Evolutionary conservation across 495 filamentous ascomycete species (phyloP), one percentile per base, ranked within the genome.

Genomic region (Thermothielavioides terrestris): DNA sequence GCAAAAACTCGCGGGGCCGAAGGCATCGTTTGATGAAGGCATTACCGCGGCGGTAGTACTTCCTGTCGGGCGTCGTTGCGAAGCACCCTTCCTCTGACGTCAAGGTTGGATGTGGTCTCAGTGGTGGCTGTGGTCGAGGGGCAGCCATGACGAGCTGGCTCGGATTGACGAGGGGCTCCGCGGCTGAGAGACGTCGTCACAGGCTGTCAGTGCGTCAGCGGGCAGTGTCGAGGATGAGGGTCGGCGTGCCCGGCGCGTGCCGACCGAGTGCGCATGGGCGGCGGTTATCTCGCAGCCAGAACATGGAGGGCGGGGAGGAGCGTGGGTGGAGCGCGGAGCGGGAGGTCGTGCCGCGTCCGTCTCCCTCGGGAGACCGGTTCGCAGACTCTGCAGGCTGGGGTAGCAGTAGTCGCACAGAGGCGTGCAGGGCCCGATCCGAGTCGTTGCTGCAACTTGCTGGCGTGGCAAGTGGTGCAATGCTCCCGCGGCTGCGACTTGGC

Each of bases 11-110:
- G 38, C 23, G 39, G 23, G 39, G 8, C 3, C 48, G 48, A 5
- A 50, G 48, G 15, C 39, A 43, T 4, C 48, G 48, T 26, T 50
- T 50, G 48, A 50, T 50, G 28, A 50, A 50, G 31, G 48, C 39
- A 22, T 50, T 50, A 15, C 48, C 48, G 22, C 39, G 39, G 10
- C 30, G 39, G 31, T 43, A 50, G 23, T 50, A 50, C 23, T 43
- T 50, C 11, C 39, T 36, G 39, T 50, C 48, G 39, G 30, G 12
- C 15, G 26, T 50, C 14, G 39, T 42, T 5, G 39, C 30, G 5
- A 50, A 15, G 18, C 48, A 50, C 1, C 48, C 48, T 8, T 50
- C 48, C 18, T 50, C 48, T 1, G 39, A 36, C 21, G 39, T 50
- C 31, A 50, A 26, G 5, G 20, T 18, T 12, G 26, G 28, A 27